Evolutionary conservation across 106 monocot species (phyloP), one percentile per base, ranked within the genome.

Genomic region (Apostasia shenzhenica): DNA sequence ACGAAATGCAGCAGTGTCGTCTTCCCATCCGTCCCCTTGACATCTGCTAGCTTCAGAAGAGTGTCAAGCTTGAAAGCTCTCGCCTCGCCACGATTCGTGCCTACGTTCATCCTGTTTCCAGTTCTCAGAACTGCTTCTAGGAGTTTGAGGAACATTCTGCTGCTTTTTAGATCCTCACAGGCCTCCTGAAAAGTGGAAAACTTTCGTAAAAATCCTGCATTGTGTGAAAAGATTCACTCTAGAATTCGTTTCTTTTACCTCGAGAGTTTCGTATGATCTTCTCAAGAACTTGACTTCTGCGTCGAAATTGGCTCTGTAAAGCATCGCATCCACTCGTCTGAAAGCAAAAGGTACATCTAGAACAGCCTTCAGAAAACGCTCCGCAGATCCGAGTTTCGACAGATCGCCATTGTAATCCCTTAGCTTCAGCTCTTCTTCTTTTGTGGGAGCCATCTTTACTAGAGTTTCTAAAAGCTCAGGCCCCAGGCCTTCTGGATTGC

Each of bases 401-500:
- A 79, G 14, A 41, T 94, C 94, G 70, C 82, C 87, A 54, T 9
- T 79, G 84, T 85, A 88, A 48, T 83, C 75, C 59, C 76, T 80
- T 48, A 94, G 63, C 67, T 71, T 87, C 42, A 88, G 50, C 70
- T 94, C 94, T 81, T 94, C 94, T 72, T 92, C 88, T 70, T 87
- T 91, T 5, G 84, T 95, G 13, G 95, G 95, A 69, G 84, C 95
- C 95, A 95, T 86, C 73, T 88, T 95, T 11, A 86, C 77, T 55
- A 95, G 69, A 40, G 82, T 84, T 67, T 95, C 92, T 39, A 91
- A 79, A 71, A 94, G 84, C 47, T 91, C 94, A 62, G 71, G 41
- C 40, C 90, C 94, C 57, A 94, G 66, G 51, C 75, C 70, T 77
- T 90, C 91, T 63, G 81, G 62, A 45, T 87, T 82, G 71, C 94